A percentile compares a stretch with the other conserved stretches of the same genome.
phyloP scores from a whole-genome alignment of 2,329 filamentous ascomycete species.

The Ustulina deusta region DNA sequence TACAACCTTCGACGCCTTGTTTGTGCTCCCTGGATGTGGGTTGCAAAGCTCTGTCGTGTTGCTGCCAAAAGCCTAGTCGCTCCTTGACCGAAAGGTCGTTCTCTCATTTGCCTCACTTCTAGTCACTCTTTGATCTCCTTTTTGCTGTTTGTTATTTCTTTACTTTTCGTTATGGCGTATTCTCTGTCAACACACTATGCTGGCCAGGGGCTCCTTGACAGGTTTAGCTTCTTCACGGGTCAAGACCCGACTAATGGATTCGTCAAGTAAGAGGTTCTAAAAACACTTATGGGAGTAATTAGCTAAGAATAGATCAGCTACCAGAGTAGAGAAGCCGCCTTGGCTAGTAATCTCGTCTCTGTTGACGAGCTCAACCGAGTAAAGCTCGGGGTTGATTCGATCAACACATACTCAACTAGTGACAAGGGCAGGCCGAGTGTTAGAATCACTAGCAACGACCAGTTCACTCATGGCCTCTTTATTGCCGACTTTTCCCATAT shows the following conservation, averaged over 20 bases:
- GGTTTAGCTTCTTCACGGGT: slow-evolving; percentile 64
- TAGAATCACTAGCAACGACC: slow-evolving; percentile 72
- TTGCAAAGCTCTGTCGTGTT: slow-evolving; percentile 27
- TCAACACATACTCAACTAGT: slow-evolving; percentile 52
- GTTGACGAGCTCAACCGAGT: slow-evolving; percentile 58
- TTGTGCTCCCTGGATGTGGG: slow-evolving; percentile 1
- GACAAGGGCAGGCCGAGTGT: slow-evolving; percentile 68
- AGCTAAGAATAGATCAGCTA: slow-evolving; percentile 53
- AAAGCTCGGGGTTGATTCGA: slow-evolving; percentile 60
- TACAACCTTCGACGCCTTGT: slow-evolving; percentile 20
- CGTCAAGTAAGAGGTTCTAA: slow-evolving; percentile 67
- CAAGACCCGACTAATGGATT: slow-evolving; percentile 75
- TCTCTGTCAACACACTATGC: slow-evolving; percentile 50
- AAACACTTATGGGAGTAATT: slow-evolving; percentile 34
- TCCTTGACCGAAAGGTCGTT: slow-evolving; percentile 40
- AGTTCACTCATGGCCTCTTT: slow-evolving; percentile 75
- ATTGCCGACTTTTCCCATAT: slow-evolving; percentile 80
- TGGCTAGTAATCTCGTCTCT: slow-evolving; percentile 56
- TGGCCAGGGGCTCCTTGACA: slow-evolving; percentile 51
- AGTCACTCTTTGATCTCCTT: slow-evolving; percentile 45
- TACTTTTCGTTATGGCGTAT: slow-evolving; percentile 45
- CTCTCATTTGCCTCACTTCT: slow-evolving; percentile 41
- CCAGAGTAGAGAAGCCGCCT: slow-evolving; percentile 57
- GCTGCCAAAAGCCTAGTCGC: slow-evolving; percentile 37
- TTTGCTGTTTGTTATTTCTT: slow-evolving; percentile 17